Evolutionary conservation across 2,329 filamentous ascomycete species (phyloP), one percentile per base, ranked within the genome.

Genomic region (Sporothrix globosa): DNA sequence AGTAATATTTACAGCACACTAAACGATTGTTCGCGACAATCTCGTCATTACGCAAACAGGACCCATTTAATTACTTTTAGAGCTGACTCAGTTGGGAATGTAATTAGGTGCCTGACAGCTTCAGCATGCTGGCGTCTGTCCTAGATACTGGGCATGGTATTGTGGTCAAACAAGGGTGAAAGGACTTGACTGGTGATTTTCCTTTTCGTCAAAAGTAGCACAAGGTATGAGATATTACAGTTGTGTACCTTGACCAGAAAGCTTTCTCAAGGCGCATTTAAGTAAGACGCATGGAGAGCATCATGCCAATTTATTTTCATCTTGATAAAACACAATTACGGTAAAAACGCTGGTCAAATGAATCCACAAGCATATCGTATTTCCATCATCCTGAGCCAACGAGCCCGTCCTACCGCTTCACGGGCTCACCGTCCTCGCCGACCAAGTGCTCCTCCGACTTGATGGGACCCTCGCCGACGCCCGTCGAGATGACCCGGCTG

Each of bases 381-480:
- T 7, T 50, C 44, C 6, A 6, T n/a, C 24, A 1, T 17, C 17
- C 61, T 17, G 9, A 34, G 34, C n/a, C 58, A 14, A 3, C 10
- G 1, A 5, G 7, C 11, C 41, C 10, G 17, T 17, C 39, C 34
- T 58, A 68, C 63, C 69, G 77, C 73, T 77, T 80, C 24, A 80
- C 77, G 46, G 82, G 79, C 75, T 86, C 82, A 17, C 91, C 91
- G 69, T 87, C 85, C 77, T 89, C 90, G 73, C 86, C 87, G 72
- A 96, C 87, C 73, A 97, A 82, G 77, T 90, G 90, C 78, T 95
- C 87, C 19, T 95, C 87, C 4, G 93, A 92, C 84, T 88, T 92
- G 74, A 91, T 82, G 0, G 96, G 96, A 0, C 95, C 96, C 79
- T 96, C 92, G 1, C 96, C 96, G 56, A 99, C 96, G 68, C 90